Conservation (phyloP, 495 filamentous ascomycete species). For the Aspergillus leporis region DNA sequence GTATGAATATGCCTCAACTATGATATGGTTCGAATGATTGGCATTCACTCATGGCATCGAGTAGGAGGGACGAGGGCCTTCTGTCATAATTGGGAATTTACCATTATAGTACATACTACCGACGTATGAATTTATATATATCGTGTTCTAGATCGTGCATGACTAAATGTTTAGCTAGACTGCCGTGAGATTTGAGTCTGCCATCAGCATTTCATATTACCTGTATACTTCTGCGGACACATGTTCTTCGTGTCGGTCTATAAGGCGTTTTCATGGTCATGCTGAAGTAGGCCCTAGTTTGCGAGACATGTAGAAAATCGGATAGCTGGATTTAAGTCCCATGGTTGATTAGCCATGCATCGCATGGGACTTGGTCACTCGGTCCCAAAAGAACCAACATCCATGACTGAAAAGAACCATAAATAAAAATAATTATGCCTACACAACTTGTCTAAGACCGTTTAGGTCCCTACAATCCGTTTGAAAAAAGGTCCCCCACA, state of each 20-base stretch:
- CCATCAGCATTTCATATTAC: too few relatives aligned
- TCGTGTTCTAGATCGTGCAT: neutral
- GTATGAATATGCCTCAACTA: neutral
- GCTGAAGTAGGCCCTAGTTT: neutral
- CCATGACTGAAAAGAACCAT: neutral
- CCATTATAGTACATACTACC: slow-evolving; percentile 12
- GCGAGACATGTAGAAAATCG: neutral
- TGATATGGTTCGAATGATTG: slow-evolving; percentile 28
- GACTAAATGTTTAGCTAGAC: neutral
- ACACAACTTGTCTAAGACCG: neutral
- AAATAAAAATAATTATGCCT: neutral
- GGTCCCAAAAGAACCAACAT: neutral
- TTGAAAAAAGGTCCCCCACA: slow-evolving; percentile 4
- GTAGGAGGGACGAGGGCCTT: slow-evolving; percentile 4
- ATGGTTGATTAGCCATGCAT: slow-evolving; percentile 18
- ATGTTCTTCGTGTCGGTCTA: neutral
- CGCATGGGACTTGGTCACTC: neutral
- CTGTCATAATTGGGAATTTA: slow-evolving; percentile 11
- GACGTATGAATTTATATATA: slow-evolving; percentile 20
- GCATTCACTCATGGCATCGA: slow-evolving; percentile 24
- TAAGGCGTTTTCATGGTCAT: neutral
- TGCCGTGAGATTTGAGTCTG: too few relatives aligned
- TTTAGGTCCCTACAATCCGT: neutral
- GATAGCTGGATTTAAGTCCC: slow-evolving; percentile 15
- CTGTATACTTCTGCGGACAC: too few relatives aligned